Evolutionary conservation across 345 rosid genomes (phyloP), one percentile per base, ranked within the genome.

Genomic region (Citrus cavaleriei): DNA sequence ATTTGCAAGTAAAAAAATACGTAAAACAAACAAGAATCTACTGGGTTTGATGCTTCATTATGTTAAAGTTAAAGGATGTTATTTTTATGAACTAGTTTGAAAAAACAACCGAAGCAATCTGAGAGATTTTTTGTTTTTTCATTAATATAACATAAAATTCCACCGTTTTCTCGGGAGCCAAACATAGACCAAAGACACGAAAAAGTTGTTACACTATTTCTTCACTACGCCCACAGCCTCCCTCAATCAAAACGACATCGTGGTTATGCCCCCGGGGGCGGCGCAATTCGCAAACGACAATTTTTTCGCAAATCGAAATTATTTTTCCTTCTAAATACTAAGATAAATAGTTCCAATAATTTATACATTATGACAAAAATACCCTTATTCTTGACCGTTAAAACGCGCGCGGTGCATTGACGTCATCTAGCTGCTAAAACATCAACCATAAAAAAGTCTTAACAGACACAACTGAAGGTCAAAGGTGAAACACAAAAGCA

Each of bases 161-260:
- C 25, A 49, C 64, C 72, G 72, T 55, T 77, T 66, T 67, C 66
- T 67, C 35, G 37, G 79, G 65, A 55, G 12, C 73, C 73, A 66
- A 77, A 67, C 65, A 68, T 24, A 25, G 68, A 35, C 24, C 10
- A 27, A 51, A 32, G 69, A 42, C 1, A 22, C 25, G 14, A 30
- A 22, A 18, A n/a, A 12, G 60, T 5, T 6, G n/a, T 10, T 22
- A 22, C 38, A 2, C 25, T 1, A 68, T 73, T 24, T 22, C 66
- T 58, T 65, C 35, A 35, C 16, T 13, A 3, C 46, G n/a, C 18
- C 70, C 49, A 66, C 37, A 35, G 49, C 70, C 22, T 9, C 5
- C 70, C 25, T 9, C 46, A 42, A 12, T 10, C 12, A 54, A 66
- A 21, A 35, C 70, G 49, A 10, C 37, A 42, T 42, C 25, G 70